phyloP scores from a whole-genome alignment of 768 basidiomycete species.

The Phaeolepiota aurea region DNA sequence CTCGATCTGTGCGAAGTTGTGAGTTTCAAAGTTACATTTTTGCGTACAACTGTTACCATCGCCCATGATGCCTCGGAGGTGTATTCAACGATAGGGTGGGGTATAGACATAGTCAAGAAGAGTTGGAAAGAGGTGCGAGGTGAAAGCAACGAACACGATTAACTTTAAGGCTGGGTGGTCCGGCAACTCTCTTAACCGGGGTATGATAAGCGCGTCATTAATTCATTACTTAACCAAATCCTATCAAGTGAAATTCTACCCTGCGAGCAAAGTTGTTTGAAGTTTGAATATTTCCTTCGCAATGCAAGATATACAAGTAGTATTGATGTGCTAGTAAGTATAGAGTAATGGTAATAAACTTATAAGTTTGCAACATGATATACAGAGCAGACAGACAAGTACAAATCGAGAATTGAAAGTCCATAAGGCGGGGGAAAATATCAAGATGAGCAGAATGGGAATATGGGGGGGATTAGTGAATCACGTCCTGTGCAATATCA shows the following conservation, averaged over 20 bases:
- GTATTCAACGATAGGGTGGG: constrained; percentile 67
- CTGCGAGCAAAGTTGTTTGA: too few species aligned
- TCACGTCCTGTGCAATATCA: constrained; percentile 24
- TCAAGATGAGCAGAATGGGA: not conserved
- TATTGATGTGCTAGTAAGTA: not conserved
- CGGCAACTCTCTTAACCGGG: constrained; percentile 2
- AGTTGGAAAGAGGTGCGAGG: constrained; percentile 1
- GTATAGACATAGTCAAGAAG: constrained; percentile 35
- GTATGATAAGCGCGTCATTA: too few species aligned
- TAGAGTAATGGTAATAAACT: not conserved
- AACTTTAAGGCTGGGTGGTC: constrained; percentile 3
- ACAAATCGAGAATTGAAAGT: not conserved
- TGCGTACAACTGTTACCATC: constrained; percentile 39
- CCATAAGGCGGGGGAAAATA: not conserved
- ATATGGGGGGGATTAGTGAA: constrained; percentile 12
- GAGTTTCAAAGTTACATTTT: not conserved
- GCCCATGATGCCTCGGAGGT: constrained; percentile 86
- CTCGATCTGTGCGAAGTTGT: constrained; percentile 48
- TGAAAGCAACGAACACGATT: constrained; percentile 1
- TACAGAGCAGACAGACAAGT: constrained; percentile 2
- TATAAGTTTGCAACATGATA: not conserved
- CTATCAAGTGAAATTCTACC: too few species aligned
- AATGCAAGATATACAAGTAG: not conserved
- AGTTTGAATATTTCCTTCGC: too few species aligned
- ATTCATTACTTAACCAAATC: too few species aligned